A percentile compares a stretch with the other conserved stretches of the same genome.
These are phyloP conservation scores for Xylariaceae sp. DNA, from an alignment of 2,329 filamentous ascomycete genomes.

Conservation along the genomic window DNA sequence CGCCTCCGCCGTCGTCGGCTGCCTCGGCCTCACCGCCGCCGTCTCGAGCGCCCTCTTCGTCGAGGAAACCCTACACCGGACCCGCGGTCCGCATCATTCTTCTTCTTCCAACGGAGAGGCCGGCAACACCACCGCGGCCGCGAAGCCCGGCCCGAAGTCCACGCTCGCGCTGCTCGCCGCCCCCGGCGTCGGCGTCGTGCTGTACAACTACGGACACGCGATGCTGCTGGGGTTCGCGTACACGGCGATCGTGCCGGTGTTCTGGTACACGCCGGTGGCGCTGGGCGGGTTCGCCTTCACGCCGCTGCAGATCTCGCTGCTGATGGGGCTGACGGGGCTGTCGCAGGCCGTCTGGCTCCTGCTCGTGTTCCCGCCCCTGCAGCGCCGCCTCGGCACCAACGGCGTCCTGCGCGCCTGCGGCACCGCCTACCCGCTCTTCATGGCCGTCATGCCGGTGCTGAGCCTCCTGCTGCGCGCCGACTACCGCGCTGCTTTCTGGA, in stretches of 20 bases:
- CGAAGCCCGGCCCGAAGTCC: constrained; percentile 41
- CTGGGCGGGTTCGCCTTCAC: constrained; percentile 69
- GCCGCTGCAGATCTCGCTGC: constrained; percentile 64
- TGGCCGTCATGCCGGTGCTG: constrained; percentile 55
- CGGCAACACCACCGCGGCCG: constrained; percentile 19
- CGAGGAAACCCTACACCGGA: constrained; percentile 59
- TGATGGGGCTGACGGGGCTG: constrained; percentile 66
- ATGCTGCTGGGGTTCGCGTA: constrained; percentile 72
- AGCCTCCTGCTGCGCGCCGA: constrained; percentile 55
- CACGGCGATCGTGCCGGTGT: constrained; percentile 71
- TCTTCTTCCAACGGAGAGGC: no score
- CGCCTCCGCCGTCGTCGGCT: constrained; percentile 60
- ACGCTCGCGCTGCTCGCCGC: constrained; percentile 59
- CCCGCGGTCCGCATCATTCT: constrained; percentile 10
- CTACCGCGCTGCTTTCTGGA: constrained; percentile 62
- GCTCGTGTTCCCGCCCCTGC: constrained; percentile 68
- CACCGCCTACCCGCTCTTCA: constrained; percentile 65
- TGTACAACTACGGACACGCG: constrained; percentile 67
- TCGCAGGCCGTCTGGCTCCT: constrained; percentile 74
- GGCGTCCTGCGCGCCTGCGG: constrained; percentile 63
- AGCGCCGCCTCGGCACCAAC: constrained; percentile 67
- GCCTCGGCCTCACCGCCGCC: constrained; percentile 56
- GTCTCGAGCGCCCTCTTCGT: constrained; percentile 58
- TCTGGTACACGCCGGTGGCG: constrained; percentile 63
- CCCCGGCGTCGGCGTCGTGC: constrained; percentile 67